Percentiles rank a stretch among this genome's conserved stretches.
Evolutionary conservation across 768 basidiomycete species (phyloP).

Genomic region (Boletus rufocinnamomeus): DNA sequence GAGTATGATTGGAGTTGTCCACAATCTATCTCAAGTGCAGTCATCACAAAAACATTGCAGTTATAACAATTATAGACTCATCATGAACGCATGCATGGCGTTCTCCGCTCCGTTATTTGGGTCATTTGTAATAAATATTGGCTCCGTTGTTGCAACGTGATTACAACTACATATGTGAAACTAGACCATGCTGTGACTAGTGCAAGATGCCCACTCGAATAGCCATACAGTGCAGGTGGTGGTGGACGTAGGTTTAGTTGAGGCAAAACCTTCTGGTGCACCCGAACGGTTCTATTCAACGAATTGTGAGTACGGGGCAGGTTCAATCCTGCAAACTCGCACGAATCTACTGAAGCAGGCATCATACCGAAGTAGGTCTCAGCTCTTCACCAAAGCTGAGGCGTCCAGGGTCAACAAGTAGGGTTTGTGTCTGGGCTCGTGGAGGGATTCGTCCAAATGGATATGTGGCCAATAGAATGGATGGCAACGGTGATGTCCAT

Average conservation of each 20-base stretch:
- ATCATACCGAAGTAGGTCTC: not conserved
- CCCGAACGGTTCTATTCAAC: not conserved
- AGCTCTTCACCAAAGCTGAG: not conserved
- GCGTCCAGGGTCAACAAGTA: slow-evolving; percentile 8
- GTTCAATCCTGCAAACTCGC: not conserved
- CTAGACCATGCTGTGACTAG: not conserved
- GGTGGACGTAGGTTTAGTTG: not conserved
- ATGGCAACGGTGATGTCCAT: slow-evolving; percentile 11
- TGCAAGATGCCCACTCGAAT: not conserved
- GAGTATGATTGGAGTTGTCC: not conserved
- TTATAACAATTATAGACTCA: not conserved
- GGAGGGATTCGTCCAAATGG: slow-evolving; percentile 8
- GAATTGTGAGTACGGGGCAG: not conserved
- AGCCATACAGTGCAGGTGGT: not conserved
- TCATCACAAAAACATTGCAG: not conserved
- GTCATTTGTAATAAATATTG: not conserved
- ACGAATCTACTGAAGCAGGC: not conserved
- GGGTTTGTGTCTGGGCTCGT: slow-evolving; percentile 10
- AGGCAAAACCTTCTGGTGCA: not conserved
- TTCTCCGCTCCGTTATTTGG: slow-evolving; percentile 3
- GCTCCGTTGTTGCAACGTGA: not conserved
- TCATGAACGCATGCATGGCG: not conserved
- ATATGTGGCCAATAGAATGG: slow-evolving; percentile 9
- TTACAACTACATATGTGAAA: not conserved
- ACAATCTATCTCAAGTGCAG: not conserved